Evolutionary conservation across 352 stramenopile species (phyloP).

Genomic region (Phytophthora sojae): DNA sequence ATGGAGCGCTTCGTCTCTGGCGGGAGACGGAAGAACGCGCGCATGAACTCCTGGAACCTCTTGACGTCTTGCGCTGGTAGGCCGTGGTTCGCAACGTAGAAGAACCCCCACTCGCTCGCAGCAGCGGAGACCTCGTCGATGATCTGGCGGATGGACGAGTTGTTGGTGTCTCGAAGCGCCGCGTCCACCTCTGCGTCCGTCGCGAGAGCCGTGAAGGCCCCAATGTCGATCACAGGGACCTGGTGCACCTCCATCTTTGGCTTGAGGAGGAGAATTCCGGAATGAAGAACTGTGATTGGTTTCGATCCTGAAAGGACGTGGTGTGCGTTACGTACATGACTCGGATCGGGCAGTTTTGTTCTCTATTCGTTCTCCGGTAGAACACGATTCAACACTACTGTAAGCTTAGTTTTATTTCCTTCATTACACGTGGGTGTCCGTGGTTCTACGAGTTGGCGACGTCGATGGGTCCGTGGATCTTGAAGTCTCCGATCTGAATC

Average conservation of each 20-base stretch:
- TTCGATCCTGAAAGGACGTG: background rate
- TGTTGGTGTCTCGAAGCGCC: background rate
- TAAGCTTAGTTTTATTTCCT: background rate
- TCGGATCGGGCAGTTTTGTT: too few species aligned
- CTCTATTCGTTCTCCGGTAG: background rate
- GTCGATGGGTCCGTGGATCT: slow-evolving; percentile 20
- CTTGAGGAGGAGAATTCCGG: background rate
- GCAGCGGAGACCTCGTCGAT: slow-evolving; percentile 36
- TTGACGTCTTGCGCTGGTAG: slow-evolving; percentile 65
- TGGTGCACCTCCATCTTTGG: background rate
- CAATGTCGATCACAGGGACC: background rate
- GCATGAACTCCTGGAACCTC: slow-evolving; percentile 68
- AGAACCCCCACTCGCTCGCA: slow-evolving; percentile 91
- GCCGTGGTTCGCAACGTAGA: slow-evolving; percentile 90
- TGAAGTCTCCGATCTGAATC: slow-evolving; percentile 39
- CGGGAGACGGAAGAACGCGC: slow-evolving; percentile 85
- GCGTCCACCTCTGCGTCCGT: background rate
- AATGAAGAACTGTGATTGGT: background rate
- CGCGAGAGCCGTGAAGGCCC: background rate
- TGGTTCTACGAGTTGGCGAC: background rate
- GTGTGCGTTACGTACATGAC: background rate
- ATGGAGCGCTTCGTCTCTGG: slow-evolving; percentile 59
- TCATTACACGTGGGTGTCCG: background rate
- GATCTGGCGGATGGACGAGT: background rate
- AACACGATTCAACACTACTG: background rate